phyloP scores from a whole-genome alignment of 192 early-diverging fungal genomes.

The Coemansia sp. region DNA sequence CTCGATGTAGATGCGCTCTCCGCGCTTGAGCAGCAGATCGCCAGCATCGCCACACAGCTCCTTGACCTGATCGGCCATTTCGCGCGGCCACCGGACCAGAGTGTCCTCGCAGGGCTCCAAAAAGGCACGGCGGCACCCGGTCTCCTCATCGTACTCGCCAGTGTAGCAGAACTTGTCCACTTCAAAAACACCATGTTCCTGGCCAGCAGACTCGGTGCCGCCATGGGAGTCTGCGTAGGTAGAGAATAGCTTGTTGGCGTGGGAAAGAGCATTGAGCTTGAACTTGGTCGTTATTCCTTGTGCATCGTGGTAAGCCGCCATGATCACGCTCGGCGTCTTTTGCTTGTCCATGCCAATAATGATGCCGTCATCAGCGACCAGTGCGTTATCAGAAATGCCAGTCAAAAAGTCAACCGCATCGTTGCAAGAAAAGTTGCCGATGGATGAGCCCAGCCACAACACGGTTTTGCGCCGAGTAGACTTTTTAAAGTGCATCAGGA shows the following conservation, averaged over 20 bases:
- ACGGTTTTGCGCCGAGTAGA: slow-evolving; percentile 62
- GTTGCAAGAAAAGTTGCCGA: slow-evolving; percentile 68
- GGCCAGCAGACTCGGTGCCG: background rate
- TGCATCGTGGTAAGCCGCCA: slow-evolving; percentile 81
- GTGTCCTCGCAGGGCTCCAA: slow-evolving; percentile 58
- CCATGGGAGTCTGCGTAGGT: slow-evolving; percentile 14
- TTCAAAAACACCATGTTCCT: slow-evolving; percentile 50
- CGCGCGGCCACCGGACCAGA: slow-evolving; percentile 46
- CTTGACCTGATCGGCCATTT: slow-evolving; percentile 7
- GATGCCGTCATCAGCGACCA: slow-evolving; percentile 69
- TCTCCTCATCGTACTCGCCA: slow-evolving; percentile 63
- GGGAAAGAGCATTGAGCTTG: slow-evolving; percentile 77
- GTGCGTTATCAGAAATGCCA: slow-evolving; percentile 49
- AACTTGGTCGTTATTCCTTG: slow-evolving; percentile 73
- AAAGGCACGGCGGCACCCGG: slow-evolving; percentile 79
- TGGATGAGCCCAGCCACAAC: slow-evolving; percentile 87
- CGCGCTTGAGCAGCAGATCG: slow-evolving; percentile 54
- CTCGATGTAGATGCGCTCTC: slow-evolving; percentile 85
- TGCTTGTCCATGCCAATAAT: slow-evolving; percentile 83
- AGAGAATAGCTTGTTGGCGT: slow-evolving; percentile 67
- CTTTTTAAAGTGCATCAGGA: slow-evolving; percentile 56
- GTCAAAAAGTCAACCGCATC: slow-evolving; percentile 68
- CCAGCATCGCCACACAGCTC: slow-evolving; percentile 14
- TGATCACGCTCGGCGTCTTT: slow-evolving; percentile 66
- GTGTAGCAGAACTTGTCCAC: slow-evolving; percentile 64